Base-by-base conservation (phyloP, 78 protist genomes). In the Trichosphaerium sp. region DNA sequence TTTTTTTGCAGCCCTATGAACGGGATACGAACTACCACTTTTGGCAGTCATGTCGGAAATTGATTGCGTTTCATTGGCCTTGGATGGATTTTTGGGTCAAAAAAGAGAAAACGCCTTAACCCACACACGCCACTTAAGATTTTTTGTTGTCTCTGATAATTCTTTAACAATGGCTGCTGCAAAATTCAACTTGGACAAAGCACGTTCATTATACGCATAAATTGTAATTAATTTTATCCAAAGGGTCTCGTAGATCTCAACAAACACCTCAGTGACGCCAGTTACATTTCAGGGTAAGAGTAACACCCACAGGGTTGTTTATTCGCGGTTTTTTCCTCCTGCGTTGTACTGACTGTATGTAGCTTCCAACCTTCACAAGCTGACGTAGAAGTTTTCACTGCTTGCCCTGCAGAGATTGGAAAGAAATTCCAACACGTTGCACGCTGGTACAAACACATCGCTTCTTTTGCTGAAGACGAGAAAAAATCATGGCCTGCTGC, bases 381-480 rank as follows among this genome's bases (percentile, higher is more conserved):
- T 57, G 90, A 84, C 48, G 85, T 44, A 32, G 71, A 48, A 54
- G 77, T 71, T 62, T 43, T 69, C 49, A 37, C 38, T 4, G 69
- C 71, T 37, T 85, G 86, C 65, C 64, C 51, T 32, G 85, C 71
- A 62, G 65, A 49, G 2, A 54, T 65, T 21, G 58, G 63, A 8
- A 72, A 41, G 49, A 75, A 75, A 67, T 72, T 32, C 82, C 66
- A 47, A 57, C 52, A 84, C 70, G 87, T 66, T 25, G 51, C n/a
- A 63, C 69, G 91, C 62, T 85, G 91, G 91, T 80, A 37, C 84
- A 38, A 12, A 25, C 83, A 80, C 70, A 71, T 85, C 44, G 26
- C 59, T 21, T 60, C 86, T 29, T 80, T 63, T 79, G n/a, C 74
- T 28, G 47, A 63, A 31, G 69, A 28, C 28, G 85, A 77, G 66